Percentiles rank a stretch among this genome's conserved stretches.
Evolutionary conservation across 2,329 filamentous ascomycete genomes (phyloP).

Genomic region (Pyrenophora graminea): DNA sequence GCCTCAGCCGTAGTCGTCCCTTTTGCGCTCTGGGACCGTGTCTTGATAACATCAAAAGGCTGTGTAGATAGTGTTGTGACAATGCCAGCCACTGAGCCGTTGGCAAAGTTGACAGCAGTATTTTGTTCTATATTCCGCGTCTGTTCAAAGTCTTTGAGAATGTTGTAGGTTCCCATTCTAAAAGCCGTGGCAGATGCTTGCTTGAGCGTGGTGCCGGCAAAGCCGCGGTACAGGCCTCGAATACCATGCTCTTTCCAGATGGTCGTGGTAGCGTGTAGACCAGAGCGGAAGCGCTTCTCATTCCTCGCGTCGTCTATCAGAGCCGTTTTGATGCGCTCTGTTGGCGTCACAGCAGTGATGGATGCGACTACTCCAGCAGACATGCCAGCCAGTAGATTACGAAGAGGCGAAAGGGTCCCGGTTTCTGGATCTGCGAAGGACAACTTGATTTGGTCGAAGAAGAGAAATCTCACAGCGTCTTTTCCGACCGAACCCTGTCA

Average conservation of each 20-base stretch:
- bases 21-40: conserved; percentile 62
- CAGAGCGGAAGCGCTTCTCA: conserved; percentile 55
- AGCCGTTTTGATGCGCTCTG: conserved; percentile 70
- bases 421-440: conserved; percentile 59
- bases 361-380: conserved; percentile 64
- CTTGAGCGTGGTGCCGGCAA: conserved; percentile 64
- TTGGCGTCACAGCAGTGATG: conserved; percentile 68
- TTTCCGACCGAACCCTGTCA: conserved; percentile 62
- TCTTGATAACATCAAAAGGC: conserved; percentile 68
- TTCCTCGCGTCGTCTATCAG: conserved; percentile 65
- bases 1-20: conserved; percentile 63
- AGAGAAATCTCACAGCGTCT: conserved; percentile 68
- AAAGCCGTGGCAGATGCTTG: conserved; percentile 66
- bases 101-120: conserved; percentile 62
- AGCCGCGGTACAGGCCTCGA: conserved; percentile 61
- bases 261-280: conserved; percentile 56
- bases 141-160: conserved; percentile 63
- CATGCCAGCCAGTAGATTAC: conserved; percentile 68
- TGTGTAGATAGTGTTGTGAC: conserved; percentile 65
- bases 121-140: conserved; percentile 54
- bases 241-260: conserved; percentile 60
- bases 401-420: conserved; percentile 59
- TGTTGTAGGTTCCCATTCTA: conserved; percentile 66
- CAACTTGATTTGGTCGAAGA: conserved; percentile 68
- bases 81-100: conserved; percentile 64